Base-by-base conservation (phyloP, 768 basidiomycete genomes). In the Hypholoma sublateritium region DNA sequence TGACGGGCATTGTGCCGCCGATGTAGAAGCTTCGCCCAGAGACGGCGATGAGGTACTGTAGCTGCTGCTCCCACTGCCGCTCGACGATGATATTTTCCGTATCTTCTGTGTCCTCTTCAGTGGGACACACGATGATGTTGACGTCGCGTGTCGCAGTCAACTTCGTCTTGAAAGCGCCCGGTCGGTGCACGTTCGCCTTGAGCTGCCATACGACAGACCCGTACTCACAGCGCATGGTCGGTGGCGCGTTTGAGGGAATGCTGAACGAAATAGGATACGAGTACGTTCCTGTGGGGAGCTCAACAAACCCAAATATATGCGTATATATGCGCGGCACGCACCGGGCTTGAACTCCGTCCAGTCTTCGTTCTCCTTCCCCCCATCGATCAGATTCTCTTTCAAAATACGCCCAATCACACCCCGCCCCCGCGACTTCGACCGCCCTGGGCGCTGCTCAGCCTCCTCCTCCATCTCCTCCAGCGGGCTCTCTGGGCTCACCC, bases 201-300 rank as follows among this genome's bases (percentile, higher is more conserved):
- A 98, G 80, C 42, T 77, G 76, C 86, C 97, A 99, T 1, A 69
- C 68, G 12, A 97, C 85, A 2, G 84, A 80, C 8, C 95, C 96
- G 62, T 83, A 89, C 37, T 87, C 83, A 58, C 87, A 87, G 42
- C 78, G 77, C 59, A 95, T 76, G 0, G 87, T 85, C 2, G 96
- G 92, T 2, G 95, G 93, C 3, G 88, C 79, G 57, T 83, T 80
- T 5, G 84, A 77, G 0, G 96, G 93, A 54, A 99, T 86, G 16
- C 86, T 78, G 69, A 98, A 95, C 13, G 91, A 91, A 65, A 99
- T 90, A 2, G 96, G 96, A 71, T 93, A 98, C 16, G 89, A 93
- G 69, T 98, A 98, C 5, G 86, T 89, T 17, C 95, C 95, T 91
- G 34, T 19, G 3, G 32, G 62, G 32, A 39, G 19, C 32, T 57